phyloP scores from a whole-genome alignment of 352 stramenopile species.

The Phytophthora pini region DNA sequence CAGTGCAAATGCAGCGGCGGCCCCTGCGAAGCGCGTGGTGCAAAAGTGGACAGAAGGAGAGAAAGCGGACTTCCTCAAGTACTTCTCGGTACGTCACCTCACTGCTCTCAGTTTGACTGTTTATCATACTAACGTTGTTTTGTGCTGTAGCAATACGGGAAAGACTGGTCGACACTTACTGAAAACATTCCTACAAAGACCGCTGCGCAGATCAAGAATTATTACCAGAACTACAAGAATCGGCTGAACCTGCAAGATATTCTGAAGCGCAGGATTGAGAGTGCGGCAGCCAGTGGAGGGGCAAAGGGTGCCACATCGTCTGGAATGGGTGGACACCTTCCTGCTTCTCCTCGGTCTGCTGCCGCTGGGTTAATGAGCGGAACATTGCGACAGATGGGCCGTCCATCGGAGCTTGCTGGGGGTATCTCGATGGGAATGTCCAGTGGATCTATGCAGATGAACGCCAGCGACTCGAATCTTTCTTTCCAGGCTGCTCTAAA shows the following conservation, averaged over 20 bases:
- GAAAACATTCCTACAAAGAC: conserved; percentile 91
- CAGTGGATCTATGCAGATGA: conserved; percentile 33
- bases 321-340: conserved; percentile 15
- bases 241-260: conserved; percentile 89
- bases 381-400: conserved; percentile 34
- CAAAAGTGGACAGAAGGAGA: conserved; percentile 92
- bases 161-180: conserved; percentile 89
- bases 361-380: conserved; percentile 42
- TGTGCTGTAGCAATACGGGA: conserved; percentile 71
- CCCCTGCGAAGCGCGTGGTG: conserved; percentile 77
- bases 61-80: conserved; percentile 90
- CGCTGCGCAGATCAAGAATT: conserved; percentile 92
- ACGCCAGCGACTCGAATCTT: conserved; percentile 26
- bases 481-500: conserved; percentile 46
- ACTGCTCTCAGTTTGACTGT: not conserved
- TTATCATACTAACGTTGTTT: conserved; percentile 15
- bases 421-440: conserved; percentile 30
- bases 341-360: conserved; percentile 42
- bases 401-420: conserved; percentile 22
- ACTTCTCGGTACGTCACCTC: conserved; percentile 72
- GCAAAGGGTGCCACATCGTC: conserved; percentile 15
- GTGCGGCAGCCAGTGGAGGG: conserved; percentile 33
- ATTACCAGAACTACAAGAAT: conserved; percentile 95
- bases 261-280: conserved; percentile 81
- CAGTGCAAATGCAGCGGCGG: conserved; percentile 19